Percentiles rank a stretch among this genome's conserved stretches.
Evolutionary conservation across 306 rosid genomes (phyloP).

Genomic region (Gastrolobium villosum): DNA sequence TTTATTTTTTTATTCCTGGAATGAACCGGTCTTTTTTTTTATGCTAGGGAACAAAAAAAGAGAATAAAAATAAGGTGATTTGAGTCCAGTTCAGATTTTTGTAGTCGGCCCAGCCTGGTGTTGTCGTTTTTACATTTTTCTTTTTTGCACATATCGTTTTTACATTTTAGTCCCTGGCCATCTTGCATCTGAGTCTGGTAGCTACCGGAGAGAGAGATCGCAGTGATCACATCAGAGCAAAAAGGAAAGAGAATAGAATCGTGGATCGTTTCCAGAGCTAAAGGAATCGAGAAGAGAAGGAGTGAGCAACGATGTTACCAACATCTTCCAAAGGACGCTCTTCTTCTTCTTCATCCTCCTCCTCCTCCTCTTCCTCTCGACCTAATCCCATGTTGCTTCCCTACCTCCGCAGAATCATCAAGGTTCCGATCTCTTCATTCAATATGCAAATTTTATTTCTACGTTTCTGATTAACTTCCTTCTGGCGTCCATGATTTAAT

Average conservation of each 20-base stretch:
- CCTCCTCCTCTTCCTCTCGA: constrained; percentile 79
- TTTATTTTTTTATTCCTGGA: too few relatives aligned
- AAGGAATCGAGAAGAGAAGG: constrained; percentile 41
- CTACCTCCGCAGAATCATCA: constrained; percentile 91
- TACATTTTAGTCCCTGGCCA: constrained; percentile 46
- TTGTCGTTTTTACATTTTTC: not conserved
- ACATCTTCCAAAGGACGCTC: constrained; percentile 86
- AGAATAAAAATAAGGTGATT: too few relatives aligned
- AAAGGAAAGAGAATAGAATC: constrained; percentile 23
- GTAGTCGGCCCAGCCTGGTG: constrained; percentile 34
- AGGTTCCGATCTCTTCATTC: constrained; percentile 81
- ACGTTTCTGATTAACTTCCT: not conserved
- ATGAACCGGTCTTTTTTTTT: too few relatives aligned
- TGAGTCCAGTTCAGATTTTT: constrained; percentile 10
- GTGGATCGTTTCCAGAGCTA: constrained; percentile 53
- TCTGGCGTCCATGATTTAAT: constrained; percentile 30
- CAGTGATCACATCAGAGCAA: constrained; percentile 18
- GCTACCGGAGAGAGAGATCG: constrained; percentile 52
- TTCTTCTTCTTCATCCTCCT: constrained; percentile 61
- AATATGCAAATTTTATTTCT: not conserved
- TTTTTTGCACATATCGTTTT: not conserved
- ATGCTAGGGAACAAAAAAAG: too few relatives aligned
- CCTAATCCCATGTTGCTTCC: constrained; percentile 85
- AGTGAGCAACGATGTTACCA: constrained; percentile 80
- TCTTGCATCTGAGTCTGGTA: constrained; percentile 43